Percentiles rank a stretch among this genome's conserved stretches.
Conservation (phyloP, 176 grass and related monocot species). For the Cocos nucifera region DNA sequence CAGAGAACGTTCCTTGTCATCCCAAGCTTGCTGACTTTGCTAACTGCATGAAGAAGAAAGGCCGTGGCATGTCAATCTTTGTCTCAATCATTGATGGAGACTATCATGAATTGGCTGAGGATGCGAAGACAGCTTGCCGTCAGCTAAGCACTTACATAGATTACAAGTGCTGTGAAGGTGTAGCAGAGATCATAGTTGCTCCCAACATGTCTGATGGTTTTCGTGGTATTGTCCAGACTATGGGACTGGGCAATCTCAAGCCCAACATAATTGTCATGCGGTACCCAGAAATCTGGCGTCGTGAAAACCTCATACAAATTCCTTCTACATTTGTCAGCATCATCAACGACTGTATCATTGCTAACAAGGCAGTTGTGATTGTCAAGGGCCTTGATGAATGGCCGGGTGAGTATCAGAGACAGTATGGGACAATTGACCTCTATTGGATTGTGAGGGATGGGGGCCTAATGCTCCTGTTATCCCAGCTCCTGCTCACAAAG, state of each 20-base stretch:
- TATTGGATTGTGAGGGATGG: conserved; percentile 1
- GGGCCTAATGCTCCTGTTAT: background rate
- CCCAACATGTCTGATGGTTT: conserved; percentile 17
- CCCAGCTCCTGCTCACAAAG: background rate
- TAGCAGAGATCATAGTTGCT: conserved; percentile 88
- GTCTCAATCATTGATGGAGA: conserved; percentile 90
- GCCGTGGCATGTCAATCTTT: conserved; percentile 96
- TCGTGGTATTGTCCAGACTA: background rate
- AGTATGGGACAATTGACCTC: background rate
- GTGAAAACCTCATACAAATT: conserved; percentile 1
- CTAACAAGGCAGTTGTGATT: background rate
- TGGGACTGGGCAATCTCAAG: background rate
- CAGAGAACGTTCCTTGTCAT: conserved; percentile 93
- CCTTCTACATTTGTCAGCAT: background rate
- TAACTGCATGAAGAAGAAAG: conserved; percentile 99
- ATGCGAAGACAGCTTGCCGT: conserved; percentile 80
- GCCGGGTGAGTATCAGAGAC: background rate
- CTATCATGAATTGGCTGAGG: conserved; percentile 85
- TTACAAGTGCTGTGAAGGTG: conserved; percentile 90
- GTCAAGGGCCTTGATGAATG: background rate
- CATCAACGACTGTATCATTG: background rate
- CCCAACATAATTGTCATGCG: background rate
- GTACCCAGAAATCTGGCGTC: background rate
- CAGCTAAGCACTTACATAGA: conserved; percentile 87
- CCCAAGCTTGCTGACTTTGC: conserved; percentile 99